Evolutionary conservation across 2,329 filamentous ascomycete genomes (phyloP), one percentile per base, ranked within the genome.

Genomic region (Zelopaecilomyces penicillatus): DNA sequence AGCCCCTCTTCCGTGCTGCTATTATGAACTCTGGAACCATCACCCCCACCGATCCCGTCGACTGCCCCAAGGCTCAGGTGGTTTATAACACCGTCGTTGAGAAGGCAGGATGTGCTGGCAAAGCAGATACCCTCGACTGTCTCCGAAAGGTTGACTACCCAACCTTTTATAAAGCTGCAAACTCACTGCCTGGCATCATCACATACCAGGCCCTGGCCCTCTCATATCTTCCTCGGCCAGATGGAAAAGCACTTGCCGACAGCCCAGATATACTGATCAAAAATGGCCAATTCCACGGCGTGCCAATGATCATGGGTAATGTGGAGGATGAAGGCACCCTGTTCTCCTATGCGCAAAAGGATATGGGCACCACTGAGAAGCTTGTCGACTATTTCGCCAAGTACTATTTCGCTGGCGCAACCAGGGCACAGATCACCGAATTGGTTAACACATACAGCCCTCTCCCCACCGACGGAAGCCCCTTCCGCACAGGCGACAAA

Each of bases 21-120:
- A 90, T 91, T 53, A 90, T 91, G 85, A 77, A 85, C 65, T 85
- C 80, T 3, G 84, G 84, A 3, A 78, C 72, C 45, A 60, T 83
- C 3, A 63, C 78, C 0, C 82, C 82, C 0, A 72, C 81, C 0
- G 75, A 80, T 19, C 68, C 74, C 0, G 76, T 87, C 0, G 83
- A 87, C 53, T 74, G 75, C 28, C 62, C 68, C 10, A 86, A 87
- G 60, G 77, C 73, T 0, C 83, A 90, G 57, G 67, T 60, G 2
- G 65, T 78, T 5, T 88, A 86, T 57, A 71, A 87, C 54, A 62
- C 65, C 0, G 74, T 89, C 3, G 76, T 82, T 5, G 53, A 61
- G 2, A 66, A 69, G 27, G 78, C 78, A 0, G 80, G 85, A 9
- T 93, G 87, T 64, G 64, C 70, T 2, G 57, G 66, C 3, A 64